Evolutionary conservation across 495 filamentous ascomycete genomes (phyloP), one percentile per base, ranked within the genome.

Genomic region (Aeminium ludgeri): DNA sequence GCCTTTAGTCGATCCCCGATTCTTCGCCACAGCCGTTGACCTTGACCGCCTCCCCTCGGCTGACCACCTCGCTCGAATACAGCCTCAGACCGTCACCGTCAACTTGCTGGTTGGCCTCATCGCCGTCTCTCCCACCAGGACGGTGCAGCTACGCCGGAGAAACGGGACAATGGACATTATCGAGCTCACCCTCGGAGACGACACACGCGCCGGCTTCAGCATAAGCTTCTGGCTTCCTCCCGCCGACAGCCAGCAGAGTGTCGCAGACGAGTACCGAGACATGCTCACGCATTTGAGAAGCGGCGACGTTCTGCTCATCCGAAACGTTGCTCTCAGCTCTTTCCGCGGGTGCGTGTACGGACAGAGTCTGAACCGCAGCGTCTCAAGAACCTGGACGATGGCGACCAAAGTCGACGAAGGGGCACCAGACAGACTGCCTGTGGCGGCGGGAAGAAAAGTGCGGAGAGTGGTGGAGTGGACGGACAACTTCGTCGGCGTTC

Each of bases 141-240:
- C 65, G 17, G 62, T 79, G 30, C 58, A 62, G 18, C 66, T 69
- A 52, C 67, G 70, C 10, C 49, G 60, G 1, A 69, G 69, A 0
- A 43, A 52, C 0, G 56, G 48, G 18, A 59, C 60, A 33, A 66
- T 77, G 34, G 66, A 78, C 27, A 65, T 92, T 0, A 60, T 85
- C 27, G 84, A 92, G 51, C 55, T 91, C 4, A 65, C 85, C 1
- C 81, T 94, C 1, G 86, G 80, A 10, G 87, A 96, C 53, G 84
- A 93, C 41, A 89, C 84, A 1, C 72, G 67, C 36, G 74, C 80
- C 10, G 82, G 81, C 11, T 92, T 95, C 56, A 70, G 66, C 10
- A 61, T 95, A 44, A 87, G 78, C 20, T 79, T 94, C 48, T 95
- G 87, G 87, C 63, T 92, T 11, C 57, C 65, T 2, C 46, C 54